Evolutionary conservation across 352 stramenopile genomes (phyloP), one percentile per base, ranked within the genome.

Genomic region (Aphanomyces astaci): DNA sequence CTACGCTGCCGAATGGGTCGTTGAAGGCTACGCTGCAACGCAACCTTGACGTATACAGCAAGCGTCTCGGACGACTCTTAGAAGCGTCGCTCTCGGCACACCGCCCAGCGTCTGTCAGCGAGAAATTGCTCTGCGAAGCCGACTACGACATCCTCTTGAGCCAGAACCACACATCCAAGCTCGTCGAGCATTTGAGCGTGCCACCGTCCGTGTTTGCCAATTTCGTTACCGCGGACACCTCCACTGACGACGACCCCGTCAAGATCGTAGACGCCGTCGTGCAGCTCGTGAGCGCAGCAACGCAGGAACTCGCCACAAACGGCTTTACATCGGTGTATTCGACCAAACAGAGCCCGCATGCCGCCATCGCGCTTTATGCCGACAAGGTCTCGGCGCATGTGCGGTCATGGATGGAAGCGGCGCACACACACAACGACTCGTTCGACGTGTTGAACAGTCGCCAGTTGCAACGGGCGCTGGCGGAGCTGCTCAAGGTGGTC

Each of bases 111-210:
- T 4, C 11, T 1, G 13, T n/a, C 22, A 48, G 7, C 40, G 62
- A 68, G 10, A 25, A 32, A 11, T 53, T 45, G 13, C 48, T 68
- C 43, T 45, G 39, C 19, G 62, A 68, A 59, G 13, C 49, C 27
- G 62, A 68, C 15, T 68, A 68, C 51, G 62, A 68, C 32, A n/a
- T 62, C 2, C 32, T 68, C 13, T 33, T 68, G 62, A 51, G 49
- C 28, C 39, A 51, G 15, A 52, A 51, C 17, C 22, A 59, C 51
- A 52, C 62, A n/a, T 27, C 62, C 17, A 68, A 62, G 51, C 43
- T 68, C 33, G 62, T 68, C 30, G 48, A 68, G 27, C n/a, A 59
- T 4, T 45, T 52, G 17, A 27, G 17, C 10, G 49, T 24, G 19
- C 62, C 62, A 11, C 39, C 62, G 17, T 43, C 56, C 24, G 15